These are phyloP conservation scores for Sporothrix brunneoviolacea DNA, from an alignment of 2,329 filamentous ascomycete genomes.

Conservation along the genomic window DNA sequence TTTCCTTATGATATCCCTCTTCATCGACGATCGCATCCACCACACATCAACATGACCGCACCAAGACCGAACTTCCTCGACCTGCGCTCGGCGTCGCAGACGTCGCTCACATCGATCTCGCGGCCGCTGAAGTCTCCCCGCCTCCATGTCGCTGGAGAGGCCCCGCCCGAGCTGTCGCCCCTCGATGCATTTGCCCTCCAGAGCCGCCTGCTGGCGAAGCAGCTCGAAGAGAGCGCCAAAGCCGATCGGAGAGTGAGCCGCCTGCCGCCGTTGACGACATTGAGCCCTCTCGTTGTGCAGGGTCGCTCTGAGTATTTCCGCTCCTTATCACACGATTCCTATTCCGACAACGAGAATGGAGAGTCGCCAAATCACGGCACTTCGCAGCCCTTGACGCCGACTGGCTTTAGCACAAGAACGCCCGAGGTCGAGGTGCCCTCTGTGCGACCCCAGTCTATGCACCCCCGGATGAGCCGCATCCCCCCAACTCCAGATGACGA, in stretches of 20 bases:
- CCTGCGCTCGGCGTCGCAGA: slow-evolving; percentile 27
- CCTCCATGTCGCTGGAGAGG: slow-evolving; percentile 69
- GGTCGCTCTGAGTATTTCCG: slow-evolving; percentile 77
- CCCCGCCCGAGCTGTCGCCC: slow-evolving; percentile 84
- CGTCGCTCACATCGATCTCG: no score
- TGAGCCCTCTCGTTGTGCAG: slow-evolving; percentile 69
- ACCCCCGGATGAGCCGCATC: slow-evolving; percentile 64
- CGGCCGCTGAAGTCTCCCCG: slow-evolving; percentile 50
- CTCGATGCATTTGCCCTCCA: slow-evolving; percentile 93
- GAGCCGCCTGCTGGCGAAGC: slow-evolving; percentile 77
- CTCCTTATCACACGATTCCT: slow-evolving; percentile 59
- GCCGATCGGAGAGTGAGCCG: slow-evolving; percentile 76
- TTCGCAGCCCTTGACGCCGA: slow-evolving; percentile 24
- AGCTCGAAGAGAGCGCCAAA: slow-evolving; percentile 72
- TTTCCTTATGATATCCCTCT: neutral
- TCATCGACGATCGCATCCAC: neutral
- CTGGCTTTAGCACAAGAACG: slow-evolving; percentile 44
- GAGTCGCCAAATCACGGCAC: slow-evolving; percentile 23
- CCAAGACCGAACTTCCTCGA: slow-evolving; percentile 54
- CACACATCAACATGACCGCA: slow-evolving; percentile 37
- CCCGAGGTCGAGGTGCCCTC: slow-evolving; percentile 49
- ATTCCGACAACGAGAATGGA: slow-evolving; percentile 40
- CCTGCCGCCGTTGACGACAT: slow-evolving; percentile 73
- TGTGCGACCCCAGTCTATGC: slow-evolving; percentile 63
- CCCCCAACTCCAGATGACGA: slow-evolving; percentile 40